Evolutionary conservation across 495 filamentous ascomycete species (phyloP), one percentile per base, ranked within the genome.

Genomic region (Neurospora hispaniola): DNA sequence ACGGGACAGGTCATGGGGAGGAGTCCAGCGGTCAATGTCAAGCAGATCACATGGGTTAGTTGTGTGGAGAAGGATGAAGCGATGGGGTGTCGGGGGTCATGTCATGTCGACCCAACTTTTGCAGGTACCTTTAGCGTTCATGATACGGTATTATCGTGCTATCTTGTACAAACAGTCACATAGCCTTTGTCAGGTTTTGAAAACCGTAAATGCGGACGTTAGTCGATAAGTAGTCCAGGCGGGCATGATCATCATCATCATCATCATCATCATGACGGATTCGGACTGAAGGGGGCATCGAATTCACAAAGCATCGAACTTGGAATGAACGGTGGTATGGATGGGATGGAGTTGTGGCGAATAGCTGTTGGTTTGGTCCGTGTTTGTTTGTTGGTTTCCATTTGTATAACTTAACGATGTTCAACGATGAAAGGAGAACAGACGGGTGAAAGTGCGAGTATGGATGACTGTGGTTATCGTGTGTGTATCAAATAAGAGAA

Each of bases 381-480:
- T 73, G 40, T 74, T 74, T 41, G 40, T 73, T 73, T 71, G 43
- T 59, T 62, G 39, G 62, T 72, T 42, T 38, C 42, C 20, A 73
- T 66, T 71, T 12, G 40, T 72, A n/a, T 74, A 40, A 18, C 31
- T 54, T 16, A 6, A 38, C 31, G 39, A 31, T 20, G n/a, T n/a
- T 31, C 2, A 5, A 38, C 12, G 14, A 35, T 11, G 5, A 11
- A 39, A 62, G 35, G 43, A n/a, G 18, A 23, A 71, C n/a, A 69
- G 43, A 39, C 18, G 41, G 35, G 27, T 27, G 35, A 44, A 69
- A 16, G 38, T 18, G 46, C 18, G 35, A 16, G 43, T 31, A n/a
- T 39, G 23, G 46, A 66, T 35, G 7, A 14, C 7, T 66, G 54
- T 18, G 16, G 54, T 66, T 66, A 48, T 14, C 23, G 31, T 48